Base-by-base conservation (phyloP, 495 filamentous ascomycete species). In the Astrocystis sublimbata region DNA sequence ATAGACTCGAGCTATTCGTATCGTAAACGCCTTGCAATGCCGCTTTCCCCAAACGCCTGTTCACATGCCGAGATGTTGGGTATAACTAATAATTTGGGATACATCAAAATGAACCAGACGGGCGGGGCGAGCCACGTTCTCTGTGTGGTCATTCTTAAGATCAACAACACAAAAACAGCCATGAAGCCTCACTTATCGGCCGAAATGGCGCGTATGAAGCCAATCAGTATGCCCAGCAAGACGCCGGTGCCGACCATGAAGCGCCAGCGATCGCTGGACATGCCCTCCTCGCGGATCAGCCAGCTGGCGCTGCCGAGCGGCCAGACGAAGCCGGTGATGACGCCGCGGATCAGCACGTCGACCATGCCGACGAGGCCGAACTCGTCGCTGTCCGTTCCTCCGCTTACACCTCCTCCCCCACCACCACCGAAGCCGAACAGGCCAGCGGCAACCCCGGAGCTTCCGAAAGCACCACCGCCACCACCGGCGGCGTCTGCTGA, bases 321-420 rank as follows among this genome's bases (percentile, higher is more conserved):
- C 87, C 92, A 98, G 71, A 98, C 88, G 76, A 97, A 97, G 21
- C 94, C 94, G 69, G 92, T 91, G 26, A 94, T 75, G 68, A 89
- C 92, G 1, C 93, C 94, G 78, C 85, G 89, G 65, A 97, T 81
- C 83, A 96, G 86, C 73, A 96, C 90, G 73, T 96, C 93, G 41
- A 94, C 65, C 19, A 78, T 60, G 0, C 68, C 75, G 6, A 75
- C 73, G 3, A 71, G 61, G 7, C 71, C 69, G 33, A 77, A 76
- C 19, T 75, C 81, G 43, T 88, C 86, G 56, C 80, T 84, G n/a
- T 78, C 78, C 28, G 75, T 75, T 0, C 66, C 64, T 7, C 67
- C 66, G 9, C n/a, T n/a, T n/a, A n/a, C n/a, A n/a, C n/a, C n/a
- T n/a, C n/a, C n/a, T n/a, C n/a, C n/a, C n/a, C 72, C 78, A 17